phyloP scores from a whole-genome alignment of 768 basidiomycete genomes.

The Gautieria morchelliformis region DNA sequence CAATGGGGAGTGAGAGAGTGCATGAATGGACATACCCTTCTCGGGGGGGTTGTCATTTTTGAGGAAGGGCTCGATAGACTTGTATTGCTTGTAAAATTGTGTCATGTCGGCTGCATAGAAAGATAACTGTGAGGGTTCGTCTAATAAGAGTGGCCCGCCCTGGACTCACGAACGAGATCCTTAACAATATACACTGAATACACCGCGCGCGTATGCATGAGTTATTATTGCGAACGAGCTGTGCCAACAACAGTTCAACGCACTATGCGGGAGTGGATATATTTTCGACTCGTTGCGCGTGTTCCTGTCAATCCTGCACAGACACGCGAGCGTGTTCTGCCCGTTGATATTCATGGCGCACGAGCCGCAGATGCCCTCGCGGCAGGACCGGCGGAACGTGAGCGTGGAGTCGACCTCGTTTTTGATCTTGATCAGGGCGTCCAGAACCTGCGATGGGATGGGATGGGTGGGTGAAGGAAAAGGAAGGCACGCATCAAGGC shows the following conservation, averaged over 20 bases:
- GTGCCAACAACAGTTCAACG: slow-evolving; percentile 21
- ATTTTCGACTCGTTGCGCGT: slow-evolving; percentile 71
- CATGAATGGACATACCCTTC: slow-evolving; percentile 23
- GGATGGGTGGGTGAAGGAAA: no score
- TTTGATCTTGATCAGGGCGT: slow-evolving; percentile 98
- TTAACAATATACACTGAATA: slow-evolving; percentile 92
- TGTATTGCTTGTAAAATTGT: slow-evolving; percentile 98
- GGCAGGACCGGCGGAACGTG: slow-evolving; percentile 88
- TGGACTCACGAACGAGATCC: slow-evolving; percentile 73
- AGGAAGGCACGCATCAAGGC: no score
- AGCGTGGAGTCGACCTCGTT: slow-evolving; percentile 96
- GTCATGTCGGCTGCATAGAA: slow-evolving; percentile 49
- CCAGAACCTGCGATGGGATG: slow-evolving; percentile 57
- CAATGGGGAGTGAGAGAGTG: background rate
- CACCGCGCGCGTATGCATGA: background rate
- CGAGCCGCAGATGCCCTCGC: slow-evolving; percentile 95
- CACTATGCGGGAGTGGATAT: slow-evolving; percentile 96
- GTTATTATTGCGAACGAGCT: background rate
- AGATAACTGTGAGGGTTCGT: background rate
- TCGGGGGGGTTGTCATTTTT: slow-evolving; percentile 89
- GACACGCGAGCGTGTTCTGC: slow-evolving; percentile 94
- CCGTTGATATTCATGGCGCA: slow-evolving; percentile 99
- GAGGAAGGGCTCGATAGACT: slow-evolving; percentile 94
- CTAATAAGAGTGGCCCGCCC: background rate
- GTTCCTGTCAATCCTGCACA: slow-evolving; percentile 87